Conservation (phyloP, 2,329 filamentous ascomycete genomes). For the Pestalotiopsis sp. region DNA sequence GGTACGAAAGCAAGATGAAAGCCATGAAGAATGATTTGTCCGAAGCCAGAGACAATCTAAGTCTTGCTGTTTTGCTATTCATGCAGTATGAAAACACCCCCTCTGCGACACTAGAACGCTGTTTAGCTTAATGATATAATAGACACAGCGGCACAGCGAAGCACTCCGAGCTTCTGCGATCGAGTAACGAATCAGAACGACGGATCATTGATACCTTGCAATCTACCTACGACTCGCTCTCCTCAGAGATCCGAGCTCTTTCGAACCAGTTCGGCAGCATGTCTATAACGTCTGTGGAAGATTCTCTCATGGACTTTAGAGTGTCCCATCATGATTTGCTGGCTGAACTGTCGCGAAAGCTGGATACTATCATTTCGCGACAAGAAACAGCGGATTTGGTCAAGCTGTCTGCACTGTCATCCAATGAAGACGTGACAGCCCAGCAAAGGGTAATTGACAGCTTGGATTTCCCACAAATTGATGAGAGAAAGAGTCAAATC, state of each 20-base stretch:
- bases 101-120: not conserved
- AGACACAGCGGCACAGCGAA: not conserved
- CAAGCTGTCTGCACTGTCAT: not conserved
- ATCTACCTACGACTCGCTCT: not conserved
- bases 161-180: not conserved
- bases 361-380: not conserved
- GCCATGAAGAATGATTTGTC: not conserved
- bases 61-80: not conserved
- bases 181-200: not conserved
- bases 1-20: not conserved
- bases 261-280: not conserved
- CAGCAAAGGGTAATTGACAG: not conserved
- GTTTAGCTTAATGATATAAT: not conserved
- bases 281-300: not conserved
- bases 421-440: not conserved
- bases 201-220: not conserved
- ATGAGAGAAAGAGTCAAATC: not conserved
- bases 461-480: not conserved
- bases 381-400: not conserved
- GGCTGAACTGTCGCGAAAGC: not conserved
- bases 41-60: not conserved
- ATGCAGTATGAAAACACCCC: not conserved
- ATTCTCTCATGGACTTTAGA: not conserved
- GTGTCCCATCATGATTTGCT: not conserved
- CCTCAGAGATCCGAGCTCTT: not conserved